Base-by-base conservation (phyloP, 257 asterid species). In the Capsicum rhomboideum region DNA sequence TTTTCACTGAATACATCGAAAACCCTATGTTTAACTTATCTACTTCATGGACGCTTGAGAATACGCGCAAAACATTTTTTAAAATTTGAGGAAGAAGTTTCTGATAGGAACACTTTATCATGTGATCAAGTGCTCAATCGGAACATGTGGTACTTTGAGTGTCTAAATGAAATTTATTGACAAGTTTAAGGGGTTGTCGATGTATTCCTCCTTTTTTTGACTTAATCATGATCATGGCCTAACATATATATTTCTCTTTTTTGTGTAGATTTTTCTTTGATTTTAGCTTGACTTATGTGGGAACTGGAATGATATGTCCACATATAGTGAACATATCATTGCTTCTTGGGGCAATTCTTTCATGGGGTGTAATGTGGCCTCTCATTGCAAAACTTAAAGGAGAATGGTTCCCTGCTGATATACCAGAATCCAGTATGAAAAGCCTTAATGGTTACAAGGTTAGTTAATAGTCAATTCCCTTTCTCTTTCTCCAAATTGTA, bases 301-400 rank as follows among this genome's bases (percentile, higher is more conserved):
- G 99, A 80, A 90, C 99, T 26, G 98, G 99, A 66, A 94, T 96
- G 99, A 93, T 96, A 46, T 94, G 98, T 86, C 89, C 99, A 2
- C 99, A 96, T 87, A 90, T 87, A 13, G 99, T 94, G 69, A 96
- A 96, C 87, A 58, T 96, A 69, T 96, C 98, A 2, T 64, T 96
- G 90, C 98, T 96, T 80, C 87, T 94, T 79, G 99, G 99, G 56
- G 93, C 98, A 16, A 92, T 96, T 52, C 59, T 96, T 18, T 96
- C 99, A 10, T 96, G 92, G 85, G 99, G 98, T 13, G 84, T 94
- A 42, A 88, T 94, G 98, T 96, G 98, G 97, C 99, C 98, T 20
- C 91, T 96, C 42, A 89, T 94, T 54, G 72, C 64, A 64, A 91
- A 28, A 29, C 88, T 88, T 28, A 92, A 92, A 83, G 99, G 98